Percentiles rank a stretch among this genome's conserved stretches.
phyloP scores from a whole-genome alignment of 2,329 filamentous ascomycete genomes.

The Venturia effusa region DNA sequence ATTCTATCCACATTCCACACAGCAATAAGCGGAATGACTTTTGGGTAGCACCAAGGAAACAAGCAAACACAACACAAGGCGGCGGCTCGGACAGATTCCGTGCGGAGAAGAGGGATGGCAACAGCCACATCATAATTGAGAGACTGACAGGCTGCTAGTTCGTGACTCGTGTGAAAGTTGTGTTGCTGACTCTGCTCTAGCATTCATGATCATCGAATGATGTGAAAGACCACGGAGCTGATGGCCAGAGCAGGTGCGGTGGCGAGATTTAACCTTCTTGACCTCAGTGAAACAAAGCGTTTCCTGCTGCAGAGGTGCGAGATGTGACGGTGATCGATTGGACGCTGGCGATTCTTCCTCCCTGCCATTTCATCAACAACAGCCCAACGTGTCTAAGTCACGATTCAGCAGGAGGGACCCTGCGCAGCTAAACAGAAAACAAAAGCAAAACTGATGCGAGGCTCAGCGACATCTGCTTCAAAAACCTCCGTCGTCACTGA shows the following conservation, averaged over 20 bases:
- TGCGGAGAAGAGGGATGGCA: not conserved
- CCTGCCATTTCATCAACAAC: too few relatives aligned
- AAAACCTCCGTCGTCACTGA: not conserved
- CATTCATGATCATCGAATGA: not conserved
- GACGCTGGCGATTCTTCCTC: too few relatives aligned
- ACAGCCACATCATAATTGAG: not conserved
- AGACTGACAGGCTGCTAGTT: too few relatives aligned
- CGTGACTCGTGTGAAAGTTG: too few relatives aligned
- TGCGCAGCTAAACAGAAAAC: not conserved
- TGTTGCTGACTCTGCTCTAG: not conserved
- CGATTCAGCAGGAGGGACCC: too few relatives aligned
- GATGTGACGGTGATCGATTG: not conserved
- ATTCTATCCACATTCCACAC: too few relatives aligned
- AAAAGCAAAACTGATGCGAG: not conserved
- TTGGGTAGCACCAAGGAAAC: not conserved
- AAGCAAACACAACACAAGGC: not conserved
- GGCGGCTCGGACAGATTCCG: not conserved
- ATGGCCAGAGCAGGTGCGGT: not conserved
- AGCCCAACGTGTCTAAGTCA: too few relatives aligned
- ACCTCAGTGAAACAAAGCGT: not conserved
- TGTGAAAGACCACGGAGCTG: not conserved
- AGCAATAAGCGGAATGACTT: not conserved
- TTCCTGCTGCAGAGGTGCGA: not conserved
- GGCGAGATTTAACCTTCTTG: not conserved
- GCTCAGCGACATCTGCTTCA: not conserved